These are phyloP conservation scores for Penicillium alfredii DNA, from an alignment of 495 filamentous ascomycete genomes.

Conservation along the genomic window DNA sequence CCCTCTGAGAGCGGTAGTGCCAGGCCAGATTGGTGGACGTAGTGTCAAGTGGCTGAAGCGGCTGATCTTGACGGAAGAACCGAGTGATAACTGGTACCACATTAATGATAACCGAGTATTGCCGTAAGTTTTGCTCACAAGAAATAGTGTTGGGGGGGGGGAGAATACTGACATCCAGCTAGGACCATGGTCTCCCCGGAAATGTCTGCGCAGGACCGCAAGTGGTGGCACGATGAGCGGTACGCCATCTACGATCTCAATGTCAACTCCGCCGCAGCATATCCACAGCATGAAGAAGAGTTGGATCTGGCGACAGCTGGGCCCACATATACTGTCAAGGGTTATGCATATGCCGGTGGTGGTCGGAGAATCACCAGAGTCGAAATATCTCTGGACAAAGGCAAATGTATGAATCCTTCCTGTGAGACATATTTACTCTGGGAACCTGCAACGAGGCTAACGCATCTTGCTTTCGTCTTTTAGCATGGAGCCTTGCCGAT, in stretches of 20 bases:
- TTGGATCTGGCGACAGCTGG: constrained; percentile 46
- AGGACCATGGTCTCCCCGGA: constrained; percentile 80
- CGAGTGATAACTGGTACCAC: constrained; percentile 96
- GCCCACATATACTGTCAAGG: constrained; percentile 58
- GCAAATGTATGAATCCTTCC: constrained; percentile 48
- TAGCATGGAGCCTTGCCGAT: constrained; percentile 72
- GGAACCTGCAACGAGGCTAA: no score
- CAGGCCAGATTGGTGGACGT: constrained; percentile 88
- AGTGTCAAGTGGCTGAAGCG: constrained; percentile 95
- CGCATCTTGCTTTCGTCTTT: constrained; percentile 5
- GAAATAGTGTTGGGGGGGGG: neutral
- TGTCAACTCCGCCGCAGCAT: constrained; percentile 77
- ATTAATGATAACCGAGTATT: constrained; percentile 91
- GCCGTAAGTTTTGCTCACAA: no score
- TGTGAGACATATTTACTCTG: no score
- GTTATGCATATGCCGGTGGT: constrained; percentile 88
- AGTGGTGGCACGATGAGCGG: constrained; percentile 84
- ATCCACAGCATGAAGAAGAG: constrained; percentile 74
- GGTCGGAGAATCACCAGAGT: constrained; percentile 80
- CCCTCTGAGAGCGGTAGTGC: constrained; percentile 78
- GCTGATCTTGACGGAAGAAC: constrained; percentile 68
- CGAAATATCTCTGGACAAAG: constrained; percentile 81
- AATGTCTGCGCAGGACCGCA: constrained; percentile 64
- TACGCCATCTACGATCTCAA: constrained; percentile 95
- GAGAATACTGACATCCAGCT: constrained; percentile 6